Evolutionary conservation across 2,329 filamentous ascomycete species (phyloP).

Genomic region (Alternaria sp.): DNA sequence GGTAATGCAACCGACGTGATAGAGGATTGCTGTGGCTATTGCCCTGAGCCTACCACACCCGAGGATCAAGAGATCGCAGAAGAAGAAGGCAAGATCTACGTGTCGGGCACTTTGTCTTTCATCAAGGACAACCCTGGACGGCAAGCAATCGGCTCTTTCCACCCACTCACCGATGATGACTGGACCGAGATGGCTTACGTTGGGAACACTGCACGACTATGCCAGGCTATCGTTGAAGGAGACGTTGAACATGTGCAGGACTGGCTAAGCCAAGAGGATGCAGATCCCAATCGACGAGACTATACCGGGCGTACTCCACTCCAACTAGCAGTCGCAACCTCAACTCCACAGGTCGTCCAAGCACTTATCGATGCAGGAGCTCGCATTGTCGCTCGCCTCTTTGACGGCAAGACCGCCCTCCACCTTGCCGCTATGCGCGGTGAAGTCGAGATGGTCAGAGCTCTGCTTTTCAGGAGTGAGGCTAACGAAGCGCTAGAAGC

Average conservation of each 20-base stretch:
- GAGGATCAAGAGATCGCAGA: conserved; percentile 77
- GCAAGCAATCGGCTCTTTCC: conserved; percentile 77
- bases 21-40: conserved; percentile 82
- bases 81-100: conserved; percentile 77
- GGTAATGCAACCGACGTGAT: conserved; percentile 76
- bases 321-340: conserved; percentile 76
- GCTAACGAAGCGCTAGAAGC: conserved; percentile 75
- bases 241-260: conserved; percentile 75
- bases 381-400: conserved; percentile 76
- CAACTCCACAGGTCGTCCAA: conserved; percentile 74
- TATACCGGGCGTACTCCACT: conserved; percentile 74
- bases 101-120: conserved; percentile 77
- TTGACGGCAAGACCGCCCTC: conserved; percentile 83
- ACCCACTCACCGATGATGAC: conserved; percentile 81
- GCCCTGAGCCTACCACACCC: conserved; percentile 72
- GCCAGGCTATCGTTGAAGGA: conserved; percentile 80
- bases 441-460: conserved; percentile 72
- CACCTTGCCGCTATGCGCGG: conserved; percentile 81
- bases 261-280: conserved; percentile 73
- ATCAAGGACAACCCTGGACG: conserved; percentile 83
- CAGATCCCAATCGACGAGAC: conserved; percentile 74
- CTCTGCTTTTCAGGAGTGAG: conserved; percentile 76
- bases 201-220: conserved; percentile 78
- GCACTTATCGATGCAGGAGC: conserved; percentile 76
- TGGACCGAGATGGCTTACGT: conserved; percentile 95